Conservation (phyloP, 164 flowering plant species). For the Vitis amurensis region DNA sequence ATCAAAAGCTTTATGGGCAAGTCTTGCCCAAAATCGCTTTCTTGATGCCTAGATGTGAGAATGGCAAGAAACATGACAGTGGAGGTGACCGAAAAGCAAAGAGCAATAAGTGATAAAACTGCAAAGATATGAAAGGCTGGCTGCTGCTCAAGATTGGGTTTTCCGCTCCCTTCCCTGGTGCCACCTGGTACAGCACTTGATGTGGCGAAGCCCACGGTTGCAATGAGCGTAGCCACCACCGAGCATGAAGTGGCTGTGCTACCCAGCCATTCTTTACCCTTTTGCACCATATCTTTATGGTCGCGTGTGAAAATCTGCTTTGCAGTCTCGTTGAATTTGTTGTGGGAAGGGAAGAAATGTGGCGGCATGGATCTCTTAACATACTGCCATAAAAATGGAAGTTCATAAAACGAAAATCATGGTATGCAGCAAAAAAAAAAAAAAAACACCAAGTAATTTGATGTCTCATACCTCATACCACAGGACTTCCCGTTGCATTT, state of each 20-base stretch:
- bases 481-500: too few relatives aligned
- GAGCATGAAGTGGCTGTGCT: conserved; percentile 28
- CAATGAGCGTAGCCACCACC: conserved; percentile 28
- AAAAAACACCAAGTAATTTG: too few relatives aligned
- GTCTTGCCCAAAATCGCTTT: conserved; percentile 7
- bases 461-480: too few relatives aligned
- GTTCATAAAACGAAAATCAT: too few relatives aligned
- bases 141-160: conserved; percentile 8
- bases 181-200: conserved; percentile 27
- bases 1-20: conserved; percentile 24
- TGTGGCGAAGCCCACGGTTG: conserved; percentile 29
- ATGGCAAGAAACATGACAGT: conserved; percentile 21
- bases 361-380: conserved; percentile 15
- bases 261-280: conserved; percentile 18
- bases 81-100: conserved; percentile 25
- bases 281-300: conserved; percentile 5
- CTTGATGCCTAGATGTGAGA: conserved; percentile 21
- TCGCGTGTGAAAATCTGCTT: conserved; percentile 11
- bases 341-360: conserved; percentile 7
- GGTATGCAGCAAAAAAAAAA: too few relatives aligned
- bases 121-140: conserved; percentile 21
- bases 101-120: conserved; percentile 21
- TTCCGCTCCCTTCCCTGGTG: conserved; percentile 9
- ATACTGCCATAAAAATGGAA: conserved; percentile 13
- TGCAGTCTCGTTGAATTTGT: conserved; percentile 13